phyloP scores from a whole-genome alignment of 1,284 basidiomycete genomes.

The Malassezia equina region DNA sequence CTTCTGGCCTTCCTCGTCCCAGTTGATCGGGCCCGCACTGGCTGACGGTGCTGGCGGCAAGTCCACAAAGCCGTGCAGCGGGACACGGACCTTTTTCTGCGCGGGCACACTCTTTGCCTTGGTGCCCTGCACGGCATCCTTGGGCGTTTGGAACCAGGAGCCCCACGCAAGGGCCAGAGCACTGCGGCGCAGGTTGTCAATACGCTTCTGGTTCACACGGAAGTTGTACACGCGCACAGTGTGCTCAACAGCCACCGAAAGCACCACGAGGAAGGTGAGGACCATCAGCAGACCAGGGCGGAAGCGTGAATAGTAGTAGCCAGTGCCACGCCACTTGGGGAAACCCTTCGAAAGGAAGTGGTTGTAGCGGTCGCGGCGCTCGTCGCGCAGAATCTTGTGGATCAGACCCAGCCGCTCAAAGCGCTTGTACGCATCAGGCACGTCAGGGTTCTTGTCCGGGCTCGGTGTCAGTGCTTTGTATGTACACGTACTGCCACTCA shows the following conservation, averaged over 20 bases:
- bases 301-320: conserved; percentile 42
- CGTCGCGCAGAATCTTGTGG: conserved; percentile 43
- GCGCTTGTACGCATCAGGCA: conserved; percentile 26
- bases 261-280: conserved; percentile 23
- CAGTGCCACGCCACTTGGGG: conserved; percentile 40
- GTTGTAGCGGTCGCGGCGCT: conserved; percentile 42
- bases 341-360: conserved; percentile 42
- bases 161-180: conserved; percentile 36
- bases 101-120: conserved; percentile 3
- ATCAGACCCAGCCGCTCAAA: conserved; percentile 43
- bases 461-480: conserved; percentile 1
- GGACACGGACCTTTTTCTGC: conserved; percentile 41
- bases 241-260: conserved; percentile 23
- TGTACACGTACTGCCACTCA: conserved; percentile 36
- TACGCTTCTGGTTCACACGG: conserved; percentile 24
- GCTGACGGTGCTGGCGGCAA: conserved; percentile 24
- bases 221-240: conserved; percentile 23
- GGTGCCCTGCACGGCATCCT: not conserved
- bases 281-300: conserved; percentile 32
- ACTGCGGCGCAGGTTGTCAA: conserved; percentile 25
- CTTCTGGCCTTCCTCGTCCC: conserved; percentile 33
- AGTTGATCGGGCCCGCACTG: conserved; percentile 23
- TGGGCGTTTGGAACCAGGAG: conserved; percentile 27
- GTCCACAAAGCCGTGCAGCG: conserved; percentile 26
- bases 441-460: conserved; percentile 40